phyloP scores from a whole-genome alignment of 176 grass and related monocot species.

The Eleusine indica region DNA sequence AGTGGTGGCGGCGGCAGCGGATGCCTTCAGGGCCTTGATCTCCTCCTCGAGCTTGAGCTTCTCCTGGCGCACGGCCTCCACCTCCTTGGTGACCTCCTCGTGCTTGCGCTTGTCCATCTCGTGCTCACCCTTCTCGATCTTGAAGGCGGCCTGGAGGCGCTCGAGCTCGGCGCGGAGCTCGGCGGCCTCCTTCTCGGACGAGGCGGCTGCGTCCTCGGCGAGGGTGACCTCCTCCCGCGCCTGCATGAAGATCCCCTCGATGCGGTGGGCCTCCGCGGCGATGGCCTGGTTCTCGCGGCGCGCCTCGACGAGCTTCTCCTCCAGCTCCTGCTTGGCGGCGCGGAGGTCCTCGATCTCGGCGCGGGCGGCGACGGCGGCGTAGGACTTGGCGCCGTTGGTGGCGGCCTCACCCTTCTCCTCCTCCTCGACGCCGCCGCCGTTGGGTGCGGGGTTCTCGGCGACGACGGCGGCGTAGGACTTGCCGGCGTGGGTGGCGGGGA shows the following conservation, averaged over 20 bases:
- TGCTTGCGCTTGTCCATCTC: conserved; percentile 12
- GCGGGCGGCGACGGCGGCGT: conserved; percentile 45
- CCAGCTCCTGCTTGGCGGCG: conserved; percentile 44
- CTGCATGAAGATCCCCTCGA: conserved; percentile 46
- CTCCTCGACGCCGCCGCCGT: conserved; percentile 24
- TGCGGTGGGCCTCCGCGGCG: conserved; percentile 35
- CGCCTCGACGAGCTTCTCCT: conserved; percentile 50
- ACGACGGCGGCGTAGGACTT: not conserved
- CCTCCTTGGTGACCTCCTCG: conserved; percentile 9
- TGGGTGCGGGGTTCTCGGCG: conserved; percentile 13
- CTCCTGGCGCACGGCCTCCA: conserved; percentile 34
- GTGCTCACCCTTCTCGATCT: conserved; percentile 20
- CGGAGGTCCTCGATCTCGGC: conserved; percentile 57
- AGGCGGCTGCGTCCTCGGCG: conserved; percentile 31
- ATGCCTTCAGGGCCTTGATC: conserved; percentile 39
- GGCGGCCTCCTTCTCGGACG: conserved; percentile 27
- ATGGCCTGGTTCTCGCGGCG: conserved; percentile 30
- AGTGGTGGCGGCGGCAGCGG: not conserved
- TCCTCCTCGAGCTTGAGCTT: conserved; percentile 51
- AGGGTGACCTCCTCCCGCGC: conserved; percentile 34
- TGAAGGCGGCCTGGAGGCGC: conserved; percentile 38
- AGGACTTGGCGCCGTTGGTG: conserved; percentile 39
- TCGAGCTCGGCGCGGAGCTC: conserved; percentile 30
- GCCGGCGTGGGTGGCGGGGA: conserved; percentile 5
- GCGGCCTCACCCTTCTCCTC: not conserved